These are phyloP conservation scores for Phytophthora pini DNA, from an alignment of 352 stramenopile genomes.

Conservation along the genomic window DNA sequence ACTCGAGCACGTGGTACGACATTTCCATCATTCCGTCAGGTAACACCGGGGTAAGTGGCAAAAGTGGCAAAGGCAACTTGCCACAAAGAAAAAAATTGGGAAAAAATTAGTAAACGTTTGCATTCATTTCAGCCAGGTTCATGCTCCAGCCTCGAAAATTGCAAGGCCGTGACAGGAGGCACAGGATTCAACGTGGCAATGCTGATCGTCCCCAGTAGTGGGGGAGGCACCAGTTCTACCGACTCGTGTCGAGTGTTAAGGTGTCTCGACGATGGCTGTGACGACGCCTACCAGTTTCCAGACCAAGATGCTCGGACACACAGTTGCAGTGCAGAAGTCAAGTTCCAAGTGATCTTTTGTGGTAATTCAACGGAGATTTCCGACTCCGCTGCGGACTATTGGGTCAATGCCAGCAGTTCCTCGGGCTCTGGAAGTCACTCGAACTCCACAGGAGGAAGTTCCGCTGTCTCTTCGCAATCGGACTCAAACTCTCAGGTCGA, in stretches of 20 bases:
- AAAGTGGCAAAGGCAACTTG: not conserved
- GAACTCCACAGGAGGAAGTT: constrained; percentile 3
- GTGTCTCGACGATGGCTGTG: constrained; percentile 66
- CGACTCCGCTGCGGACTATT: constrained; percentile 29
- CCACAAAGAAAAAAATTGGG: constrained; percentile 9
- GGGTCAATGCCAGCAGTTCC: constrained; percentile 19
- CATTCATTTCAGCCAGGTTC: constrained; percentile 49
- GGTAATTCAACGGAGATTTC: constrained; percentile 23
- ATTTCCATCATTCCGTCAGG: constrained; percentile 83
- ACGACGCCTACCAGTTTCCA: constrained; percentile 74
- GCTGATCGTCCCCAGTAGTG: constrained; percentile 55
- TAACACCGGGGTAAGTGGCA: constrained; percentile 26
- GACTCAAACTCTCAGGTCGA: constrained; percentile 6
- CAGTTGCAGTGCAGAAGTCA: constrained; percentile 46
- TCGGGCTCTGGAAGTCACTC: constrained; percentile 17
- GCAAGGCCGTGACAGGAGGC: constrained; percentile 63
- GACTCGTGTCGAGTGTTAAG: constrained; percentile 54
- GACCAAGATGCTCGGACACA: constrained; percentile 77
- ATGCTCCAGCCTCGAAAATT: constrained; percentile 61
- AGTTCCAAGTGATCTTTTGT: constrained; percentile 77
- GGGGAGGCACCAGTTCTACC: constrained; percentile 31
- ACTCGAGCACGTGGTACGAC: constrained; percentile 66
- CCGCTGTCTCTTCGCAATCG: constrained; percentile 9
- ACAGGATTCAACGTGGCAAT: constrained; percentile 80
- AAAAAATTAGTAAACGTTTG: too few relatives aligned